Percentiles rank a stretch among this genome's conserved stretches.
These are phyloP conservation scores for Cicer yamashitae DNA, from an alignment of 306 rosid genomes.

Conservation along the genomic window DNA sequence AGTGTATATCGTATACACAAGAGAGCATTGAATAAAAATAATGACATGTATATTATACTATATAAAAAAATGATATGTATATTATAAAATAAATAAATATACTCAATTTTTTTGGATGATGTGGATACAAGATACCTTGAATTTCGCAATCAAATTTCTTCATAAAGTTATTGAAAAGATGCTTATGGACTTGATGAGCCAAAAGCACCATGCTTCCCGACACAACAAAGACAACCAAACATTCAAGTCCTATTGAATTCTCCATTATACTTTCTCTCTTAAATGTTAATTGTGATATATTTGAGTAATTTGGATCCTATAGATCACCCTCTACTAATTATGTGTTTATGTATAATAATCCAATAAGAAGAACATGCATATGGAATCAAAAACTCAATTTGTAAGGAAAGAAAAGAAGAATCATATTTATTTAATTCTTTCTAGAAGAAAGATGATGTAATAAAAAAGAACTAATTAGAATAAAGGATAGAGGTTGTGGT, in stretches of 20 bases:
- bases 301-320: conserved; percentile 4
- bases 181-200: conserved; percentile 67
- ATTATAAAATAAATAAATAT: not conserved
- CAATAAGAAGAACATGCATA: conserved; percentile 17
- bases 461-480: not conserved
- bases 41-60: too few species aligned
- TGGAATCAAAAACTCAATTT: not conserved
- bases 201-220: conserved; percentile 71
- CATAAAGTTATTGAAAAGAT: conserved; percentile 64
- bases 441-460: not conserved
- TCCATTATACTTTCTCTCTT: conserved; percentile 48
- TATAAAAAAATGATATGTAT: too few species aligned
- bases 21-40: too few species aligned
- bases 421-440: not conserved
- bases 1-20: too few species aligned
- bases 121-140: conserved; percentile 9
- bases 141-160: conserved; percentile 59
- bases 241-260: conserved; percentile 55
- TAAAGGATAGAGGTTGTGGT: not conserved
- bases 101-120: conserved; percentile 13
- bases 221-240: conserved; percentile 70
- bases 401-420: conserved; percentile 6
- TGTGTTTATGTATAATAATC: not conserved
- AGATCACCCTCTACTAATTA: not conserved
- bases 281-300: not conserved